Conservation (phyloP, 352 stramenopile genomes). For the Globisporangium camurandrum region DNA sequence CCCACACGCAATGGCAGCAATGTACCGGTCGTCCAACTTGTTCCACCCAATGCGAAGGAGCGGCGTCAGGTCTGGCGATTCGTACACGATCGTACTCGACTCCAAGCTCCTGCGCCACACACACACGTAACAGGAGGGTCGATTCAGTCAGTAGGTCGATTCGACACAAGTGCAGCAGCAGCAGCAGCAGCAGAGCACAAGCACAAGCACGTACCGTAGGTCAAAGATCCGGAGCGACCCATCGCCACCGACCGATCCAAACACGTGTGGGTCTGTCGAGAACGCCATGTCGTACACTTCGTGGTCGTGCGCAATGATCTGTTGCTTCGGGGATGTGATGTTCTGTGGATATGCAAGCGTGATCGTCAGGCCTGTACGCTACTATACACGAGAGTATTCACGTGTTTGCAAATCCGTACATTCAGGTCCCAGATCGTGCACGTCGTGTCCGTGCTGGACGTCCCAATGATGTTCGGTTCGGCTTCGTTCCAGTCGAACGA, state of each 20-base stretch:
- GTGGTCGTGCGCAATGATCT: constrained; percentile 98
- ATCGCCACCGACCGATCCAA: constrained; percentile 95
- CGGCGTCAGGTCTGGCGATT: constrained; percentile 81
- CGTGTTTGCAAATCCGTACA: constrained; percentile 29
- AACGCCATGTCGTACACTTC: constrained; percentile 99
- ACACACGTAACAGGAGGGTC: background rate
- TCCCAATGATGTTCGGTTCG: constrained; percentile 94
- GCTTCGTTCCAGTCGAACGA: constrained; percentile 98
- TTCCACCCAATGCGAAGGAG: constrained; percentile 96
- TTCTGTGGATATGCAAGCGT: constrained; percentile 24
- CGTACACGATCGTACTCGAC: constrained; percentile 96
- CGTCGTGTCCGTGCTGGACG: constrained; percentile 95
- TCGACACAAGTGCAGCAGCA: background rate
- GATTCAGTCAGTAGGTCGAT: background rate
- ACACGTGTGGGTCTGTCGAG: constrained; percentile 90
- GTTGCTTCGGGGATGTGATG: constrained; percentile 67
- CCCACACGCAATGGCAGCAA: constrained; percentile 93
- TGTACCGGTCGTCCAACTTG: constrained; percentile 95
- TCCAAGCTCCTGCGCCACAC: constrained; percentile 46
- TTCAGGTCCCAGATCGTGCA: constrained; percentile 99
- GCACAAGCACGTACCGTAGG: constrained; percentile 60
- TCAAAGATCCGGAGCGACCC: constrained; percentile 97
- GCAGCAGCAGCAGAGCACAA: background rate
- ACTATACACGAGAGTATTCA: background rate
- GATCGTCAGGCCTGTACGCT: background rate